Evolutionary conservation across 2,329 filamentous ascomycete genomes (phyloP), one percentile per base, ranked within the genome.

Genomic region (Meredithiella fracta): DNA sequence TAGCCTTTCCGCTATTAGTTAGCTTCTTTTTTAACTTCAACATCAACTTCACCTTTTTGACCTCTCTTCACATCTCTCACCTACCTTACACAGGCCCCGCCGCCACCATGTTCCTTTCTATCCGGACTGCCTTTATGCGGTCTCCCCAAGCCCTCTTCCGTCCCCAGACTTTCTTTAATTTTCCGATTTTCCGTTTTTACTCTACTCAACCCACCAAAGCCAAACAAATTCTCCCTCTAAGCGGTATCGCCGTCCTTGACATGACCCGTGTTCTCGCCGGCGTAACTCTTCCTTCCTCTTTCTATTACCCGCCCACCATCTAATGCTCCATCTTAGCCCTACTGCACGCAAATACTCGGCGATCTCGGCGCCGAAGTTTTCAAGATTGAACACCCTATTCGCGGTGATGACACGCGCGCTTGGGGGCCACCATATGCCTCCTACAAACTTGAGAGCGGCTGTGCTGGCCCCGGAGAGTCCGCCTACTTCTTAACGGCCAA

Each of bases 251-350:
- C 56, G 90, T 97, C 14, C 75, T 98, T 60, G 92, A 98, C 67
- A 94, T 98, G 89, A 97, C 91, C 2, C 79, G 92, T 70, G 92
- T 98, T 1, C 72, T 98, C 61, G 92, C 92, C 60, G 92, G 92
- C 57, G 91, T 96, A 73, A 70, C 84, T 76, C 22, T 14, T 9
- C 44, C 23, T 8, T n/a, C 17, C 22, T 15, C 17, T 25, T 9
- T 25, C 15, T 15, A n/a, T 49, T 14, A 4, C 44, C 4, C 9
- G 22, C 22, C 9, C 44, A 15, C 44, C 29, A 34, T 52, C 47
- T 50, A 50, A 59, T 59, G 52, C 53, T 29, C 57, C 14, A 34
- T 11, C 29, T 34, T 34, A 97, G 88, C 92, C 92, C 61, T 97
- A 97, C 66, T 96, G 89, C 64, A 97, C 92, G 38, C 92, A 98